phyloP scores from a whole-genome alignment of 495 filamentous ascomycete species.

The Aspergillus affinis region DNA sequence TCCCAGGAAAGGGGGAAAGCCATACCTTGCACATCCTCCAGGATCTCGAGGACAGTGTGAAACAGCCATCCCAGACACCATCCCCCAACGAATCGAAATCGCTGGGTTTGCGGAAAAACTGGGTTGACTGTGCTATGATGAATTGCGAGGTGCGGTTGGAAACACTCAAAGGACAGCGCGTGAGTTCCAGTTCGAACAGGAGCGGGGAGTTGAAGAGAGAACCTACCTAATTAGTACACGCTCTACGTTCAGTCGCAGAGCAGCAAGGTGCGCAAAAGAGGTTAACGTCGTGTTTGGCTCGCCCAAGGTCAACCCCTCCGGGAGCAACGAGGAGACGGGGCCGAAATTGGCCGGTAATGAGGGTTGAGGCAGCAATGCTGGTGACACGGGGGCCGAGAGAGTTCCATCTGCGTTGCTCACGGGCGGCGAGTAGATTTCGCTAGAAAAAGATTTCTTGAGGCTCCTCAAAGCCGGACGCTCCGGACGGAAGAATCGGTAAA shows the following conservation, averaged over 20 bases:
- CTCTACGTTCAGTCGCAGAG: conserved; percentile 47
- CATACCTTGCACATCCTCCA: conserved; percentile 42
- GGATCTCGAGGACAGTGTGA: conserved; percentile 34
- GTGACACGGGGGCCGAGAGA: conserved; percentile 11
- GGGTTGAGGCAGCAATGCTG: conserved; percentile 15
- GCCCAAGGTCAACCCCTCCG: conserved; percentile 27
- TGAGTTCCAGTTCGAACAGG: background rate
- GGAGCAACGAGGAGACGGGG: conserved; percentile 11
- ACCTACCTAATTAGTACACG: conserved; percentile 44
- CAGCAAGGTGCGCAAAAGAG: conserved; percentile 50
- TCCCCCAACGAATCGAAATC: conserved; percentile 37
- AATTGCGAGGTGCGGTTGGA: conserved; percentile 59
- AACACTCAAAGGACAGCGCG: conserved; percentile 33
- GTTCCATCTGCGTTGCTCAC: conserved; percentile 3
- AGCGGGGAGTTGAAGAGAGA: background rate
- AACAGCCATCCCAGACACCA: conserved; percentile 46
- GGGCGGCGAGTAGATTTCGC: conserved; percentile 1
- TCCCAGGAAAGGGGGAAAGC: background rate
- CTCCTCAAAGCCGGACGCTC: conserved; percentile 16
- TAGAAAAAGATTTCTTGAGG: conserved; percentile 12
- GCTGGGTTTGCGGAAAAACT: conserved; percentile 34
- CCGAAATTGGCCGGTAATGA: conserved; percentile 4
- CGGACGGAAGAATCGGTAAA: conserved; percentile 50
- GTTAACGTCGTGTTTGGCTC: conserved; percentile 56
- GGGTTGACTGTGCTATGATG: conserved; percentile 55